Conservation (phyloP, 768 basidiomycete species). For the Postia placenta region DNA sequence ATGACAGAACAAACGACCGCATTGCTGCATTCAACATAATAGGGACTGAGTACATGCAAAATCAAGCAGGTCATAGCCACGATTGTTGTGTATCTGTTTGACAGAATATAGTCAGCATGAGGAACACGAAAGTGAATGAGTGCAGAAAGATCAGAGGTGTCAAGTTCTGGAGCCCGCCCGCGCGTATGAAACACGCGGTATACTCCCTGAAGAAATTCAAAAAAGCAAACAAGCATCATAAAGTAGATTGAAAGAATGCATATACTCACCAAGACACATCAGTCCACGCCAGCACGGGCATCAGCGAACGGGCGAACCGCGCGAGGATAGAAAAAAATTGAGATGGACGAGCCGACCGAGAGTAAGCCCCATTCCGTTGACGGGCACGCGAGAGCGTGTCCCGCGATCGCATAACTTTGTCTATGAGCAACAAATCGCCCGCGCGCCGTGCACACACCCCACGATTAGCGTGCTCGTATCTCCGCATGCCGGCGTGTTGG, state of each 20-base stretch:
- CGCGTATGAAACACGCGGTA: conserved; percentile 36
- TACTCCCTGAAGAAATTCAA: conserved; percentile 95
- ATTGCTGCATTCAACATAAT: no score
- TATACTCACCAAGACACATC: conserved; percentile 5
- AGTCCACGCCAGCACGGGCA: neutral
- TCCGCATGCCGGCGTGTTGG: conserved; percentile 53
- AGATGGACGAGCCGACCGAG: conserved; percentile 50
- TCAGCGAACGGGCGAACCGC: conserved; percentile 45
- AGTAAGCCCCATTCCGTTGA: conserved; percentile 94
- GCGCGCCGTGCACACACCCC: conserved; percentile 32
- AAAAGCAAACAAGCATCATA: conserved; percentile 57
- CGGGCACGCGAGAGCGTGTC: conserved; percentile 34
- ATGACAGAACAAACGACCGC: no score
- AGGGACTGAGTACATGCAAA: no score
- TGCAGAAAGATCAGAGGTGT: conserved; percentile 42
- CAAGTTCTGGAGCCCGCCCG: conserved; percentile 74
- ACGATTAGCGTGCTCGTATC: conserved; percentile 67
- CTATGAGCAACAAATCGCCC: conserved; percentile 72
- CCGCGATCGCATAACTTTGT: conserved; percentile 83
- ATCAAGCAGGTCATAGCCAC: no score
- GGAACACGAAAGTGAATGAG: no score
- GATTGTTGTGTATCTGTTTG: no score
- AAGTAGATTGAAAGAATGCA: conserved; percentile 10
- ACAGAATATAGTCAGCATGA: no score
- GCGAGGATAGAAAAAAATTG: conserved; percentile 50